These are phyloP conservation scores for Priceomyces medius DNA, from an alignment of 805 yeast species.

Conservation along the genomic window DNA sequence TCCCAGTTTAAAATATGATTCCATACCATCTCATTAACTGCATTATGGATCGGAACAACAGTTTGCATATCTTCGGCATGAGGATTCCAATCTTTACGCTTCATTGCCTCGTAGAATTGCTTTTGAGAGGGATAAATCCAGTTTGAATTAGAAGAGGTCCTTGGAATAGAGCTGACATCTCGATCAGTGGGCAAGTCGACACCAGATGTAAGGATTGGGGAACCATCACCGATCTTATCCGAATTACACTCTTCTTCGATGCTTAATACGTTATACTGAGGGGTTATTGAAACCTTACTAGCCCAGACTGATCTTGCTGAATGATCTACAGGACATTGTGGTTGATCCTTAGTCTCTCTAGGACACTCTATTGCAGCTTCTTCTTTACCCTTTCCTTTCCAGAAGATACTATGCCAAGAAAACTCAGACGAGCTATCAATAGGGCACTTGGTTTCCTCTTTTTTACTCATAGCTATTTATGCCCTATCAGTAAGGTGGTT, in stretches of 20 bases:
- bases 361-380: background rate
- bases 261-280: slow-evolving; percentile 34
- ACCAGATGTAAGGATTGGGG: slow-evolving; percentile 10
- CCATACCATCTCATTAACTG: slow-evolving; percentile 95
- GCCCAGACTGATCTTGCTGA: slow-evolving; percentile 35
- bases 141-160: slow-evolving; percentile 59
- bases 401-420: slow-evolving; percentile 21
- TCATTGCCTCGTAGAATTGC: slow-evolving; percentile 93
- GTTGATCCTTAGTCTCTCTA: slow-evolving; percentile 16
- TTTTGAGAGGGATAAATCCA: slow-evolving; percentile 97
- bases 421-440: slow-evolving; percentile 46
- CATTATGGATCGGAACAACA: slow-evolving; percentile 91
- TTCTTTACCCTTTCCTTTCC: background rate
- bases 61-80: slow-evolving; percentile 78
- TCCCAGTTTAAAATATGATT: slow-evolving; percentile 83
- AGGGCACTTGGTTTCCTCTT: slow-evolving; percentile 44
- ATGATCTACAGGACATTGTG: slow-evolving; percentile 57
- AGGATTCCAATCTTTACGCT: slow-evolving; percentile 86
- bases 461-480: slow-evolving; percentile 4
- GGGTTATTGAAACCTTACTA: slow-evolving; percentile 30
- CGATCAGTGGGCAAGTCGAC: slow-evolving; percentile 65
- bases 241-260: slow-evolving; percentile 51
- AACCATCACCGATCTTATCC: slow-evolving; percentile 15
- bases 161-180: slow-evolving; percentile 78
- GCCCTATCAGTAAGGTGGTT: background rate